phyloP scores from a whole-genome alignment of 441 rosid genomes.

The Eugenia klotzschiana region DNA sequence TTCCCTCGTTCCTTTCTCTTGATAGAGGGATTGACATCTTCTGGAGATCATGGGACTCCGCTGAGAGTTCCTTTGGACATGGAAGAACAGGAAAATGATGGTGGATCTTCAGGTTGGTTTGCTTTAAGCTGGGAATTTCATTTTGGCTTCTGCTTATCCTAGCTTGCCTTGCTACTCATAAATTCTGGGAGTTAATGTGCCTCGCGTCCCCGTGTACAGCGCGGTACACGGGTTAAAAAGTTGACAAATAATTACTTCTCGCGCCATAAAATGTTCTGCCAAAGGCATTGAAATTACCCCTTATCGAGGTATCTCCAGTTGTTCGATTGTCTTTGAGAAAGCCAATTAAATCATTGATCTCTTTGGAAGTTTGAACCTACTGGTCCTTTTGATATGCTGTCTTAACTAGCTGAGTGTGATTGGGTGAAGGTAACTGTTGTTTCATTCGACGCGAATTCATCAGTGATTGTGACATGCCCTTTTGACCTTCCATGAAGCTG shows the following conservation, averaged over 20 bases:
- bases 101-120: not conserved
- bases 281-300: not conserved
- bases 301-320: not conserved
- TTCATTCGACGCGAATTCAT: not conserved
- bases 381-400: not conserved
- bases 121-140: not conserved
- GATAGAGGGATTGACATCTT: not conserved
- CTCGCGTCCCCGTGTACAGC: not conserved
- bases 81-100: not conserved
- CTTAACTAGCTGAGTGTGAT: not conserved
- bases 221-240: not conserved
- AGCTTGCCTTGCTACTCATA: not conserved
- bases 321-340: not conserved
- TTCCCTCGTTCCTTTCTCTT: not conserved
- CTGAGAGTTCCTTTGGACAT: not conserved
- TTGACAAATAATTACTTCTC: not conserved
- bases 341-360: not conserved
- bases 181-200: not conserved
- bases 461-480: not conserved
- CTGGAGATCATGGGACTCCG: not conserved
- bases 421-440: not conserved
- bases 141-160: not conserved
- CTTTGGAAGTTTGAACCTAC: not conserved
- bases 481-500: not conserved
- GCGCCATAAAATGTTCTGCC: not conserved